Percentiles rank a stretch among this genome's conserved stretches.
These are phyloP conservation scores for Solanum hybrid DNA, from an alignment of 305 asterid genomes.

Conservation along the genomic window DNA sequence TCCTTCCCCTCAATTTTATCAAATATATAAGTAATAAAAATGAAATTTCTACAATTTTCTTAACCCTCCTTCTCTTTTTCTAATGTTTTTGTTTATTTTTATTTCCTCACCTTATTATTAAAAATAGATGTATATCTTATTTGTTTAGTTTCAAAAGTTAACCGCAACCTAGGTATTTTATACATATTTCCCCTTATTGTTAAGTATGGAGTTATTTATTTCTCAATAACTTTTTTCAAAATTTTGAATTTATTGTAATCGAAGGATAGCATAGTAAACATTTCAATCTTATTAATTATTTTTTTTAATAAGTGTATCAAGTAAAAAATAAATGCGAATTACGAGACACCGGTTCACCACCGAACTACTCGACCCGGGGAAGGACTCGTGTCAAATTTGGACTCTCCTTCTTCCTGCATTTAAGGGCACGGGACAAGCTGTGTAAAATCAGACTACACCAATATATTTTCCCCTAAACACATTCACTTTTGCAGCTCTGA, in stretches of 20 bases:
- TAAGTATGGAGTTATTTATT: too few relatives aligned
- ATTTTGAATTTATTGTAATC: too few relatives aligned
- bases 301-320: too few relatives aligned
- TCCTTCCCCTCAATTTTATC: not conserved
- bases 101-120: not conserved
- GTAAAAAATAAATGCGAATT: not conserved
- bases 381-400: not conserved
- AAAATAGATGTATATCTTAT: not conserved
- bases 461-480: not conserved
- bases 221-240: too few relatives aligned
- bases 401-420: not conserved
- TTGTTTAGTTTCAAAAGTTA: not conserved
- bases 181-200: too few relatives aligned
- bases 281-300: too few relatives aligned
- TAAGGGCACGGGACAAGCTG: not conserved
- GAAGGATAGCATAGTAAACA: too few relatives aligned
- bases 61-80: not conserved
- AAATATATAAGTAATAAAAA: not conserved
- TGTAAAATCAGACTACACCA: not conserved
- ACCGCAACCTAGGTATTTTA: too few relatives aligned
- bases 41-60: not conserved
- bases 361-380: not conserved
- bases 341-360: not conserved
- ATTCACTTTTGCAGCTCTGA: not conserved
- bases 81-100: not conserved